Conservation (phyloP, 2,329 filamentous ascomycete species). For the Penicillium sp. region DNA sequence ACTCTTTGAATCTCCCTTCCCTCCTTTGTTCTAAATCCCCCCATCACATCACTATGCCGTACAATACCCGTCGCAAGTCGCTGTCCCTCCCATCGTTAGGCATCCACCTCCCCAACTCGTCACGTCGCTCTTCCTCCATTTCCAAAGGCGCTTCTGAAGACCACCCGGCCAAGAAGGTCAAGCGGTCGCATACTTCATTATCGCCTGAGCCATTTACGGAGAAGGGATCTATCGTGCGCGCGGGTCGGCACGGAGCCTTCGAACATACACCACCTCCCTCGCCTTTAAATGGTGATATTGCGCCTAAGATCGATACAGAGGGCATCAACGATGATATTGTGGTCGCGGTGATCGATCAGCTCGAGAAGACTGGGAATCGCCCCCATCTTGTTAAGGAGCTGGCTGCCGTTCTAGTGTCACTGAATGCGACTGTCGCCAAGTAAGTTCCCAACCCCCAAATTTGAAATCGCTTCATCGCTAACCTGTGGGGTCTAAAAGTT, state of each 20-base stretch:
- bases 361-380: slow-evolving; percentile 86
- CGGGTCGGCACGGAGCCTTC: slow-evolving; percentile 51
- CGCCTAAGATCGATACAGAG: slow-evolving; percentile 70
- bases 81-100: slow-evolving; percentile 89
- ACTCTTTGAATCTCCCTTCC: slow-evolving; percentile 9
- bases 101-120: slow-evolving; percentile 72
- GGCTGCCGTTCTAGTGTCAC: slow-evolving; percentile 72
- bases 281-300: slow-evolving; percentile 54
- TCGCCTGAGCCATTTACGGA: slow-evolving; percentile 42
- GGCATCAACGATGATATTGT: slow-evolving; percentile 95
- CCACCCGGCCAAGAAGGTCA: slow-evolving; percentile 67
- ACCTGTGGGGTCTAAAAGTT: slow-evolving; percentile 57
- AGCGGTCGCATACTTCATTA: slow-evolving; percentile 67
- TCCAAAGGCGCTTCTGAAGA: slow-evolving; percentile 63
- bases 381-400: slow-evolving; percentile 95
- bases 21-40: slow-evolving; percentile 15
- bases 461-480: slow-evolving; percentile 11
- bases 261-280: slow-evolving; percentile 81
- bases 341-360: slow-evolving; percentile 80
- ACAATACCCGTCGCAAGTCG: slow-evolving; percentile 96
- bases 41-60: slow-evolving; percentile 66
- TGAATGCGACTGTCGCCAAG: slow-evolving; percentile 86
- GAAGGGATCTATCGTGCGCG: slow-evolving; percentile 22
- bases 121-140: slow-evolving; percentile 60
- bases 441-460: slow-evolving; percentile 53